Evolutionary conservation across 768 basidiomycete genomes (phyloP).

Genomic region (Russula olivacea): DNA sequence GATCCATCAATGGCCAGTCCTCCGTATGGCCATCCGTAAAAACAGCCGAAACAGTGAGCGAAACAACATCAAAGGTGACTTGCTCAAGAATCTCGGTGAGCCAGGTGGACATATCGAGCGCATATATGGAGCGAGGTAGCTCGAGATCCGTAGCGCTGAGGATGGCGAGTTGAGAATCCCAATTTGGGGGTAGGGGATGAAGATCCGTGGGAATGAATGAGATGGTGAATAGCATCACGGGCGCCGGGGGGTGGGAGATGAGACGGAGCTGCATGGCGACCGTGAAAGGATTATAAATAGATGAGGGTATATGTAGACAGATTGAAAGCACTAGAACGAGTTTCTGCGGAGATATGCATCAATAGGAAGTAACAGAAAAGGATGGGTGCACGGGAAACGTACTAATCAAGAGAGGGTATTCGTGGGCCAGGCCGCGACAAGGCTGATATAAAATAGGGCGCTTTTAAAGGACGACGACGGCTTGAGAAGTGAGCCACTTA

Average conservation of each 20-base stretch:
- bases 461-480: constrained; percentile 1
- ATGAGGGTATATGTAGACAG: constrained; percentile 21
- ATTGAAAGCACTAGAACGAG: constrained; percentile 6
- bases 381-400: neutral
- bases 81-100: constrained; percentile 50
- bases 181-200: constrained; percentile 42
- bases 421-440: neutral
- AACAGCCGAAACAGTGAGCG: constrained; percentile 41
- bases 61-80: constrained; percentile 55
- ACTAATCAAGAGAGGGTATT: constrained; percentile 15
- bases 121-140: constrained; percentile 46
- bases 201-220: constrained; percentile 43
- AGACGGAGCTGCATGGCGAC: constrained; percentile 54
- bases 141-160: constrained; percentile 49
- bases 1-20: constrained; percentile 42
- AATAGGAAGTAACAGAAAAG: neutral
- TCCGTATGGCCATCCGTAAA: constrained; percentile 54
- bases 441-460: neutral
- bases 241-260: constrained; percentile 38
- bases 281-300: constrained; percentile 5
- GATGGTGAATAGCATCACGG: constrained; percentile 55
- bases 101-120: constrained; percentile 55
- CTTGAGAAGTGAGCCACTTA: neutral
- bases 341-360: neutral
- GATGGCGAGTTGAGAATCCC: constrained; percentile 49